These are phyloP conservation scores for Apiotrichum veenhuisii DNA, from an alignment of 1,284 basidiomycete genomes.

Conservation along the genomic window DNA sequence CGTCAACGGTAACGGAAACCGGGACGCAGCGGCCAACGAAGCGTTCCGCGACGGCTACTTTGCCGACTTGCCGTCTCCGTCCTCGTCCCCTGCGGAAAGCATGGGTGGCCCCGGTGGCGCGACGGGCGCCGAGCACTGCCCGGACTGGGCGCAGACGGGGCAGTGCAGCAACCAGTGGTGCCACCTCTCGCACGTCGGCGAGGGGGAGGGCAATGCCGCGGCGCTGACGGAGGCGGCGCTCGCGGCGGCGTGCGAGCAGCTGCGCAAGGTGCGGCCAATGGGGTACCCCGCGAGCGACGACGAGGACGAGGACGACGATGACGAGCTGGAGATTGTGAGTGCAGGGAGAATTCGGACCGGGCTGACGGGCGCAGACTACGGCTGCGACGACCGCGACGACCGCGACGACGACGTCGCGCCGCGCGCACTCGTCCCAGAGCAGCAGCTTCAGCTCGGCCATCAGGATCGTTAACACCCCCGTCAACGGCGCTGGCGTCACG, in stretches of 20 bases:
- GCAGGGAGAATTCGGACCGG: too few relatives aligned
- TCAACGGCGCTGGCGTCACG: too few relatives aligned
- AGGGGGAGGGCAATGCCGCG: slow-evolving; percentile 10
- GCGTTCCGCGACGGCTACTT: not conserved
- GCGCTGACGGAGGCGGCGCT: slow-evolving; percentile 26
- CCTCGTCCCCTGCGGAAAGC: not conserved
- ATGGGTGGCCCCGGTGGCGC: not conserved
- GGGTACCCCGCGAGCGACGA: not conserved
- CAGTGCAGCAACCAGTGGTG: slow-evolving; percentile 18
- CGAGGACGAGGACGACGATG: slow-evolving; percentile 7
- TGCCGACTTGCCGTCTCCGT: not conserved
- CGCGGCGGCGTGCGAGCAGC: slow-evolving; percentile 16
- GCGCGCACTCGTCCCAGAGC: not conserved
- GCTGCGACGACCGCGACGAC: not conserved
- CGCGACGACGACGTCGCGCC: not conserved
- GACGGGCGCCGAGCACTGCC: slow-evolving; percentile 1
- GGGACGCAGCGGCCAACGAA: not conserved
- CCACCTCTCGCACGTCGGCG: slow-evolving; percentile 11
- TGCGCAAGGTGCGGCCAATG: slow-evolving; percentile 2
- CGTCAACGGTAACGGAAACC: not conserved
- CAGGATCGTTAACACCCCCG: too few relatives aligned
- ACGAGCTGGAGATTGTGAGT: slow-evolving; percentile 17
- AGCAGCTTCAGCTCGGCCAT: not conserved
- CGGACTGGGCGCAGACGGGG: slow-evolving; percentile 12
- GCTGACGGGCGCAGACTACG: not conserved